Evolutionary conservation across 495 filamentous ascomycete genomes (phyloP).

Genomic region (Aspergillus carlsbadensis): DNA sequence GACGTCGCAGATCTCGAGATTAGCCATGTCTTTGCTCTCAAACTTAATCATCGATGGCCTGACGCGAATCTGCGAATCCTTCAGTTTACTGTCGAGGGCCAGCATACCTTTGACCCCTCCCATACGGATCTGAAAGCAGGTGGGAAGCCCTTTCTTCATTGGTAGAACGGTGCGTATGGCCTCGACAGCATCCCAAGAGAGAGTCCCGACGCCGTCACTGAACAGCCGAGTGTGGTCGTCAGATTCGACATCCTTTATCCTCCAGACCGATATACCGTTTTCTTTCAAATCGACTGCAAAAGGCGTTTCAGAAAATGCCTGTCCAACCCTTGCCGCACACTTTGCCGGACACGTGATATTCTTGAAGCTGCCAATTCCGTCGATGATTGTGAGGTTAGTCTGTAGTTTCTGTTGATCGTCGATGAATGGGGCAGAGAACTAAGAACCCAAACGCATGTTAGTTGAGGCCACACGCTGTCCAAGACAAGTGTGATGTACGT

Average conservation of each 20-base stretch:
- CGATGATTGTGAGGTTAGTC: conserved; percentile 54
- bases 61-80: conserved; percentile 53
- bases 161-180: conserved; percentile 22
- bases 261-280: conserved; percentile 7
- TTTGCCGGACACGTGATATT: conserved; percentile 65
- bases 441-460: not conserved
- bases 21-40: conserved; percentile 42
- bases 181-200: conserved; percentile 57
- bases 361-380: conserved; percentile 62
- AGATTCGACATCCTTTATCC: conserved; percentile 42
- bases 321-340: conserved; percentile 79
- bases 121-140: conserved; percentile 65
- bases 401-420: conserved; percentile 37
- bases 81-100: conserved; percentile 58
- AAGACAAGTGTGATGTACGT: conserved; percentile 1
- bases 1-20: conserved; percentile 74
- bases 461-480: not conserved
- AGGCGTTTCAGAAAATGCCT: conserved; percentile 76
- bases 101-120: conserved; percentile 67
- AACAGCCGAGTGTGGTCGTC: conserved; percentile 53
- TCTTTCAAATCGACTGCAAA: conserved; percentile 37
- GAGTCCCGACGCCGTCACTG: conserved; percentile 76
- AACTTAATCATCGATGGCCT: conserved; percentile 83
- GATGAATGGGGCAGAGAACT: conserved; percentile 67
- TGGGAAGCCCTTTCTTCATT: conserved; percentile 38